phyloP scores from a whole-genome alignment of 257 asterid species.

The Primulina eburnea region DNA sequence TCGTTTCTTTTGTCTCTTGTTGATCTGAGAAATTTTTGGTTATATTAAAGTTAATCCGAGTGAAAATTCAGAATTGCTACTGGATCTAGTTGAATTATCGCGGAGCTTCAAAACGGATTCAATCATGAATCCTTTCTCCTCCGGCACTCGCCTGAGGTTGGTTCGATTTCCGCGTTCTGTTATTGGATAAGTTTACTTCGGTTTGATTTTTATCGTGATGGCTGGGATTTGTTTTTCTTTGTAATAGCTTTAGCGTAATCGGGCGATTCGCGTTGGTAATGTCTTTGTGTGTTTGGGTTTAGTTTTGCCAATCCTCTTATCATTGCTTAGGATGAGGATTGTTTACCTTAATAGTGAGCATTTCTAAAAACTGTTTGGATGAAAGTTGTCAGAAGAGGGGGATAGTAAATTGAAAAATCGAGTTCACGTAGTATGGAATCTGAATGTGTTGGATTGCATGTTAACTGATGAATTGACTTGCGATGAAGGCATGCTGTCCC shows the following conservation, averaged over 20 bases:
- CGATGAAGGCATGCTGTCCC: no score
- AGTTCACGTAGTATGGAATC: no score
- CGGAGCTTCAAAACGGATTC: slow-evolving; percentile 47
- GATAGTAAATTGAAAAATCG: no score
- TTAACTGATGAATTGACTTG: neutral
- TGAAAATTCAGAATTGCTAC: slow-evolving; percentile 17
- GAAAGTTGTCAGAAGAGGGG: no score
- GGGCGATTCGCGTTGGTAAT: neutral
- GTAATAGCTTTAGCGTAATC: neutral
- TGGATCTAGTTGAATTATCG: slow-evolving; percentile 68
- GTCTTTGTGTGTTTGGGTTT: no score
- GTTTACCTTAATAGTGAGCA: no score
- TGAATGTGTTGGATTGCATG: neutral
- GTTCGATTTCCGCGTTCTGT: neutral
- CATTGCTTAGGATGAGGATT: neutral
- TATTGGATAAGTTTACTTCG: neutral
- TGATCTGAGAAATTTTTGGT: neutral
- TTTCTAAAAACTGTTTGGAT: no score
- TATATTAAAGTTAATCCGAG: neutral
- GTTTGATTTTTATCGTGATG: neutral
- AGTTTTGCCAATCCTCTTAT: neutral
- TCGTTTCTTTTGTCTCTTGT: neutral
- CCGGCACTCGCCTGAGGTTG: slow-evolving; percentile 86
- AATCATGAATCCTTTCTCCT: slow-evolving; percentile 87
- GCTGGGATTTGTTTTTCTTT: neutral